Percentiles rank a stretch among this genome's conserved stretches.
phyloP scores from a whole-genome alignment of 371 early-diverging fungal species.

The Saksenaea oblongispora region DNA sequence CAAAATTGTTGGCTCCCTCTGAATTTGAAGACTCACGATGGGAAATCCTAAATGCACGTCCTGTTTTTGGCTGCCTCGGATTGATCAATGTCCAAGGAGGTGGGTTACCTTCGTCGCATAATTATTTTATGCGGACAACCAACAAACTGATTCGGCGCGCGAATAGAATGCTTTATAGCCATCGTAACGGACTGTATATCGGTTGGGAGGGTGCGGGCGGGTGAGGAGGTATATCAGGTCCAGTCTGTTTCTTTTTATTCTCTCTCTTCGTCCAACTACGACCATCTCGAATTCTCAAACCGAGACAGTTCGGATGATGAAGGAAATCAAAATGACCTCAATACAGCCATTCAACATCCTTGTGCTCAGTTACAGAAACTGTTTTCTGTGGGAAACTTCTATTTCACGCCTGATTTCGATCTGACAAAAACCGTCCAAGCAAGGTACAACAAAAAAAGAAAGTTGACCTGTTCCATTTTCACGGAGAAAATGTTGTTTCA shows the following conservation, averaged over 20 bases:
- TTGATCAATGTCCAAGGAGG: slow-evolving; percentile 66
- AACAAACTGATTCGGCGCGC: slow-evolving; percentile 6
- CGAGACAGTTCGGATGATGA: slow-evolving; percentile 34
- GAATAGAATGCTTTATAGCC: slow-evolving; percentile 70
- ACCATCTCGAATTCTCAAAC: slow-evolving; percentile 45
- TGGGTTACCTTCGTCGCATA: slow-evolving; percentile 17
- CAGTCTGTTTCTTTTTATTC: slow-evolving; percentile 66
- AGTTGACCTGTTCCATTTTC: not conserved
- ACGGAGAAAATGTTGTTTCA: slow-evolving; percentile 2
- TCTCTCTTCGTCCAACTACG: slow-evolving; percentile 57
- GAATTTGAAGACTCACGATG: slow-evolving; percentile 54
- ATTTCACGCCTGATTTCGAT: slow-evolving; percentile 77
- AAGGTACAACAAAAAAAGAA: slow-evolving; percentile 36
- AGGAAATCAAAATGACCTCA: slow-evolving; percentile 30
- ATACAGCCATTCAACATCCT: slow-evolving; percentile 51
- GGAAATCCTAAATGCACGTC: slow-evolving; percentile 53
- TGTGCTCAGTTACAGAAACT: slow-evolving; percentile 66
- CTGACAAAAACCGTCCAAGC: slow-evolving; percentile 71
- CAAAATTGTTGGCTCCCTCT: slow-evolving; percentile 43
- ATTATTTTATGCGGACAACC: not conserved
- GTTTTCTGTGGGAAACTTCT: slow-evolving; percentile 73
- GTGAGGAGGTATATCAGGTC: slow-evolving; percentile 64
- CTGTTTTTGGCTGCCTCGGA: slow-evolving; percentile 75
- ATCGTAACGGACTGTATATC: slow-evolving; percentile 68
- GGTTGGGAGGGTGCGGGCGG: slow-evolving; percentile 61